Evolutionary conservation across 1,139 yeast genomes (phyloP).

Genomic region (Kodamaea derodonti): DNA sequence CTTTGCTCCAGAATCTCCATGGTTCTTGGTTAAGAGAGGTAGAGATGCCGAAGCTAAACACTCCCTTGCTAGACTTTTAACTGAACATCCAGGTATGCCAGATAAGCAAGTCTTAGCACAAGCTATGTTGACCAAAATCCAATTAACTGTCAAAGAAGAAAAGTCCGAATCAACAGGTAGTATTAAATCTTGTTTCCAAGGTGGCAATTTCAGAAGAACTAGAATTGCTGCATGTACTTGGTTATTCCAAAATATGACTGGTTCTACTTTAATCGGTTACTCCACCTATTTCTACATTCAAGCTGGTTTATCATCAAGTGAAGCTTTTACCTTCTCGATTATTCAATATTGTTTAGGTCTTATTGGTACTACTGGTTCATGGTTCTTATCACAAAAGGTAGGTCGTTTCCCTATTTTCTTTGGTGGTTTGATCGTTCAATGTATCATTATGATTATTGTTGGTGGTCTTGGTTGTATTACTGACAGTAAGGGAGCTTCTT

Average conservation of each 20-base stretch:
- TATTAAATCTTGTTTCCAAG: constrained; percentile 48
- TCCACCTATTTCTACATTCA: constrained; percentile 50
- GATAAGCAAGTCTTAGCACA: constrained; percentile 31
- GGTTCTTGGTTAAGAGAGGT: constrained; percentile 39
- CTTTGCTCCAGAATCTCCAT: constrained; percentile 42
- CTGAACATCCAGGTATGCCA: constrained; percentile 25
- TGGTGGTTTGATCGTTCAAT: constrained; percentile 35
- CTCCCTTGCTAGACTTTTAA: constrained; percentile 29
- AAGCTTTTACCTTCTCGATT: constrained; percentile 42
- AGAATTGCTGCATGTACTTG: constrained; percentile 46
- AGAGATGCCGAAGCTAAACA: constrained; percentile 29
- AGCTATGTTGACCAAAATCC: constrained; percentile 39
- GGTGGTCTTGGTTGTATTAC: constrained; percentile 36
- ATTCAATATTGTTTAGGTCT: constrained; percentile 47
- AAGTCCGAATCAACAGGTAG: constrained; percentile 22
- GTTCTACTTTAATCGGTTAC: constrained; percentile 48
- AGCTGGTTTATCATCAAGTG: constrained; percentile 42
- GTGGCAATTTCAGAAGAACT: constrained; percentile 50
- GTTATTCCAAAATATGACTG: constrained; percentile 48
- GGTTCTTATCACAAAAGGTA: constrained; percentile 40
- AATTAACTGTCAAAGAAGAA: constrained; percentile 31
- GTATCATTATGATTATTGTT: constrained; percentile 35
- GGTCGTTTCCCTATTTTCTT: constrained; percentile 51
- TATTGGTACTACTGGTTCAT: constrained; percentile 46
- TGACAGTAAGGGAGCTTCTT: constrained; percentile 24